Evolutionary conservation across 768 basidiomycete species (phyloP), one percentile per base, ranked within the genome.

Genomic region (Suillus placidus): DNA sequence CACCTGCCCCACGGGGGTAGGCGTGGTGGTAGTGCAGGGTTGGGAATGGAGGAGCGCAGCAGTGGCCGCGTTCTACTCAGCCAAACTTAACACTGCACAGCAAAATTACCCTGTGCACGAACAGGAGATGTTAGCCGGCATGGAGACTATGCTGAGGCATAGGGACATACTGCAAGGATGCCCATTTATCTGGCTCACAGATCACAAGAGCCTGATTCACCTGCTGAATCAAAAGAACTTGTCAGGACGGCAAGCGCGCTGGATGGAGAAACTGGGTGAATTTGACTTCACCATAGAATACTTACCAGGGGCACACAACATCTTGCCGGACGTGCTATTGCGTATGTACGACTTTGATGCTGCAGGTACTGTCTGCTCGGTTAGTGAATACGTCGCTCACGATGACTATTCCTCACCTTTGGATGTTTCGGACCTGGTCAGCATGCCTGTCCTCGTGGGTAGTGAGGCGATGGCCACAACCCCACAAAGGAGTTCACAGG

Each of bases 71-170:
- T 81, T 80, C 56, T 80, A 73, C 47, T 81, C 78, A 0, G 78
- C 76, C 0, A 62, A 62, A 10, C 12, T 62, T 3, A 35, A 20
- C 2, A 5, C 56, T 0, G 49, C 49, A 0, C 79, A 82, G 62
- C 78, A 77, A 16, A 81, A 81, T 38, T 82, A 82, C 42, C 71
- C 79, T 2, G 76, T 78, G 0, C 81, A 81, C 34, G 78, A 82
- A 61, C 76, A 77, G 10, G 79, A 82, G 38, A 68, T 82, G 68
- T 62, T 82, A 0, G 78, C 77, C 0, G 77, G 77, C 0, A 69
- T 82, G 0, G 79, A 81, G 49, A 75, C 78, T 0, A 75, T 81
- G 76, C 64, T 77, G 6, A 34, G 72, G 0, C 73, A 76, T 34
- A 47, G 68, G 0, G 73, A 78, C 43, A 69, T 79, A 3, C 54